phyloP scores from a whole-genome alignment of 805 yeast species.

The Sungouiella thailandica region DNA sequence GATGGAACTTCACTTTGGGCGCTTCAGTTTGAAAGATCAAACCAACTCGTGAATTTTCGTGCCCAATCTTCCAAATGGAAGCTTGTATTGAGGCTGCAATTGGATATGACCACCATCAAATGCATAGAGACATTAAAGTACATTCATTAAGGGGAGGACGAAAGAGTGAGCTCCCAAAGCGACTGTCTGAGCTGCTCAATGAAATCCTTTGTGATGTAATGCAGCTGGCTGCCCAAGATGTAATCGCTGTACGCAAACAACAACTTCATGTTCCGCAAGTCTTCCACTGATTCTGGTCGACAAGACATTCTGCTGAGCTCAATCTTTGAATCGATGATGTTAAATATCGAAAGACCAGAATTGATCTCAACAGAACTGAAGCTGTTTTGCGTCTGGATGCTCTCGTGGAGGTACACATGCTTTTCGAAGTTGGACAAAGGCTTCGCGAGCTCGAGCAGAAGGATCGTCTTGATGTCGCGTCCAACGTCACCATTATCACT shows the following conservation, averaged over 20 bases:
- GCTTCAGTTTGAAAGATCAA: no score
- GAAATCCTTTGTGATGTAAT: slow-evolving; percentile 45
- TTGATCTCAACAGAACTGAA: no score
- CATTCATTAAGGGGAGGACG: no score
- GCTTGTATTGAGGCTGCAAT: no score
- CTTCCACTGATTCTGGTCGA: slow-evolving; percentile 43
- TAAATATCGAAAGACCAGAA: slow-evolving; percentile 42
- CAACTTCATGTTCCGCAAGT: slow-evolving; percentile 59
- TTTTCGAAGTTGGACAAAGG: slow-evolving; percentile 24
- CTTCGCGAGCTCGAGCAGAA: slow-evolving; percentile 20
- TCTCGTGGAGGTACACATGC: slow-evolving; percentile 26
- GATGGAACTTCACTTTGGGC: no score
- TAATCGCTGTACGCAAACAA: slow-evolving; percentile 58
- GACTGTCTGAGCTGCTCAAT: slow-evolving; percentile 48
- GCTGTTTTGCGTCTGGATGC: slow-evolving; percentile 28
- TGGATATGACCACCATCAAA: no score
- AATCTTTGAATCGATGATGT: slow-evolving; percentile 49
- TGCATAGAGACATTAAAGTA: neutral
- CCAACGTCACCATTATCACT: slow-evolving; percentile 24
- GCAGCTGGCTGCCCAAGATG: slow-evolving; percentile 30
- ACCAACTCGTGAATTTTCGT: no score
- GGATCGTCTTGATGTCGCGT: slow-evolving; percentile 19
- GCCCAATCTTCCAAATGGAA: no score
- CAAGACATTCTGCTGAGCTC: slow-evolving; percentile 43
- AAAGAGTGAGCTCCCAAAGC: slow-evolving; percentile 27